Evolutionary conservation across 371 early-diverging fungal species (phyloP), one percentile per base, ranked within the genome.

Genomic region (Batkoa obscura): DNA sequence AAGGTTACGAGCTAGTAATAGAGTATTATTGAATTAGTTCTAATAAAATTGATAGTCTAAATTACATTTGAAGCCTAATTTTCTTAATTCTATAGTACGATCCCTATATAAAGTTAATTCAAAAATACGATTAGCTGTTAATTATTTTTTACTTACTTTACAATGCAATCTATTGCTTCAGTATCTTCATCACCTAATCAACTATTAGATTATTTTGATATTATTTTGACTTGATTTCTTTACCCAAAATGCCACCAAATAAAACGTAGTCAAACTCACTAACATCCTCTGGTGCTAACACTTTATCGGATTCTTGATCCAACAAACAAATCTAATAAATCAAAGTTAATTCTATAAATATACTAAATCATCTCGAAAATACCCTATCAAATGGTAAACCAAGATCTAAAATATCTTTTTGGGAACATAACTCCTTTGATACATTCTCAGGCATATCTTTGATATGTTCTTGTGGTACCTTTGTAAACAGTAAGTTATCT

Each of bases 171-270:
- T 8, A 53, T 53, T 6, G 53, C 53, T 41, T 53, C 53, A 6
- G 53, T 53, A 39, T 53, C 53, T 38, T 53, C 53, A 15, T 53
- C 53, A 41, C 53, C 53, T 53, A 33, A 13, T 38, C 17, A 38
- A 15, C 13, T 3, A 37, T 4, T 15, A 23, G 30, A 50, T 13
- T 12, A 35, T 23, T 23, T 23, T 23, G 23, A 12, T 23, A 50
- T 9, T 5, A 35, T 37, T 50, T 6, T n/a, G 30, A 12, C 17
- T 31, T 50, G 9, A 8, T 0, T 13, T 15, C 9, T 15, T 33
- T 53, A 53, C 53, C 53, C 38, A 53, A 41, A 5, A 53, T 53
- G n/a, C 53, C 53, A 15, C 53, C 53, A 53, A 53, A 53, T 9
- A 53, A 31, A 35, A 53, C 17, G 42, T 53, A 53, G 8, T 53